Base-by-base conservation (phyloP, 805 yeast genomes). In the Yamadazyma ubonensis region DNA sequence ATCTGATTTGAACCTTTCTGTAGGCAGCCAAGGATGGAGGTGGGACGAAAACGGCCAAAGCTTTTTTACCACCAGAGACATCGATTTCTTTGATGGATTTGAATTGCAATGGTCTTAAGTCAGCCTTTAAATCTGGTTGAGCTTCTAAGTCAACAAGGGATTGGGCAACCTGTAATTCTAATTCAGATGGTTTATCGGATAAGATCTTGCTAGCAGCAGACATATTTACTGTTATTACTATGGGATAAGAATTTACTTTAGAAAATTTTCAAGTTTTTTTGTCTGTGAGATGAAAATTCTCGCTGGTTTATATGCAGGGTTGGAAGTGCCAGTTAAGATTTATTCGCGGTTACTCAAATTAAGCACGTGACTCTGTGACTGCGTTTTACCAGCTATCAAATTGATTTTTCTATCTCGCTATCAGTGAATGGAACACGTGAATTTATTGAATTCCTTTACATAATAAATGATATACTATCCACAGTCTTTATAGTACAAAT, bases 161-260 rank as follows among this genome's bases (percentile, higher is more conserved):
- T 80, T 91, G 97, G 67, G 96, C 97, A 71, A 93, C 95, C 80
- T 91, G 95, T 76, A 93, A 86, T 81, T 93, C 99, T 76, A 93
- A 89, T 79, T 93, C 98, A 71, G 93, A 72, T 79, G 99, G 98
- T 67, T 86, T 86, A 70, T 84, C 82, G 69, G 89, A 82, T 75
- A 91, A 83, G 76, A 93, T 81, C 82, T 93, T 93, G 75, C 86
- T 81, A 71, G 90, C 87, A 68, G 96, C 95, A 77, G 98, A 91
- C 98, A 91, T 91, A 55, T 61, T 78, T 15, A 29, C 26, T 27
- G 32, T 33, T 28, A 26, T 33, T 18, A 22, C 33, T 37, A 21
- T 20, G 35, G 40, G 40, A 30, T 29, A 23, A 33, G 36, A 25
- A 33, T 33, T 33, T 23, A 26, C 18, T 14, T 31, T 28, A 33